Base-by-base conservation (phyloP, 1,284 basidiomycete genomes). In the Clitocybe nebularis region DNA sequence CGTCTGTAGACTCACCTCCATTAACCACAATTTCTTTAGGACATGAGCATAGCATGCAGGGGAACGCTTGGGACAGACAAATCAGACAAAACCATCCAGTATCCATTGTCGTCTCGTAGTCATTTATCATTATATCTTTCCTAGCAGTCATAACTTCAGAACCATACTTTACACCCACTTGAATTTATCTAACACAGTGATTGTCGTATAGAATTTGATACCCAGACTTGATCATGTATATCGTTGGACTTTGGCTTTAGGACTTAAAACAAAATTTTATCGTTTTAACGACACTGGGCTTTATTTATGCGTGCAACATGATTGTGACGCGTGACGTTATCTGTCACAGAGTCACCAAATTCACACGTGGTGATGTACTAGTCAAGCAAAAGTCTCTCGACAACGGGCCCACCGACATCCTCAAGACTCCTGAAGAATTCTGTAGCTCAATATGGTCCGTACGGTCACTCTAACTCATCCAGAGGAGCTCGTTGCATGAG, bases 1-100 rank as follows among this genome's bases (percentile, higher is more conserved):
- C 75, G 7, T 89, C 86, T 10, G 56, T 79, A 39, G 84, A 85
- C 63, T 87, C 84, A 10, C 85, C 85, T 1, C 75, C 77, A 16
- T 59, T 54, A 22, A 48, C 60, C 35, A 55, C 55, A 9, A 54
- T 61, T 35, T 56, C 59, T 11, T 45, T 68, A 13, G 44, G 41
- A 16, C 52, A 53, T 36, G 32, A 14, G 13, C 47, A 51, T 29
- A 43, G 36, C 21, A 41, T 30, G 32, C 48, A 44, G 36, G 49
- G 48, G 28, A 29, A 38, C 32, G 7, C 22, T 20, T 30, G 14
- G 26, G 13, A 40, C 28, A 39, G 37, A 34, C 37, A 45, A 20
- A 36, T 11, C 20, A n/a, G n/a, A n/a, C n/a, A n/a, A n/a, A n/a
- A n/a, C n/a, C 22, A 14, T 34, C 36, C 36, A 9, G 24, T 21